phyloP scores from a whole-genome alignment of 345 rosid species.

The Kernera saxatilis region DNA sequence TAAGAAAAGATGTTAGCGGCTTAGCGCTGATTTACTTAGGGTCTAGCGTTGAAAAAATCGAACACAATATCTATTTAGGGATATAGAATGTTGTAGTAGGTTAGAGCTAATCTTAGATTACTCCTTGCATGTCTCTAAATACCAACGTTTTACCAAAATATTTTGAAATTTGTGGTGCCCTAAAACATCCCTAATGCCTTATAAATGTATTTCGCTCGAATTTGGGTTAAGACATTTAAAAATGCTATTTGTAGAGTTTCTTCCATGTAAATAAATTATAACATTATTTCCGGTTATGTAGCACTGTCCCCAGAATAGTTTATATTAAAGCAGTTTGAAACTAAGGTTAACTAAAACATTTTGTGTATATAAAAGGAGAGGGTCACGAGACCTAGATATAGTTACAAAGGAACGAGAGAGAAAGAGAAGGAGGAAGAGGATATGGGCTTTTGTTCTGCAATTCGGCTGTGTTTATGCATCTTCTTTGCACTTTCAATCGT shows the following conservation, averaged over 20 bases:
- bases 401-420: slow-evolving; percentile 3
- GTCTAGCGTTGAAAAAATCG: neutral
- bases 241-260: neutral
- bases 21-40: neutral
- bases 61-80: neutral
- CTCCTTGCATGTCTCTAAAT: neutral
- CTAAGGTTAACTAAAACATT: neutral
- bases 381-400: neutral
- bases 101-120: neutral
- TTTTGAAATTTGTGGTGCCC: neutral
- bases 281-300: neutral
- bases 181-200: slow-evolving; percentile 1
- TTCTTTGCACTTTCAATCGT: slow-evolving; percentile 22
- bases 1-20: neutral
- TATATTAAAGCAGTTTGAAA: slow-evolving; percentile 10
- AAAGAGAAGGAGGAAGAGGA: neutral
- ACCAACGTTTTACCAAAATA: neutral
- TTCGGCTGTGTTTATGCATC: slow-evolving; percentile 25
- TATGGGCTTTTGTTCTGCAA: slow-evolving; percentile 19
- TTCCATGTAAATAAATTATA: neutral
- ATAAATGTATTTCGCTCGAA: neutral
- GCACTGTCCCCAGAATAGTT: neutral
- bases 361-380: slow-evolving; percentile 23
- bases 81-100: neutral
- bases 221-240: neutral